Percentiles rank a stretch among this genome's conserved stretches.
These are phyloP conservation scores for Ilex asprella DNA, from an alignment of 257 asterid species.

Conservation along the genomic window DNA sequence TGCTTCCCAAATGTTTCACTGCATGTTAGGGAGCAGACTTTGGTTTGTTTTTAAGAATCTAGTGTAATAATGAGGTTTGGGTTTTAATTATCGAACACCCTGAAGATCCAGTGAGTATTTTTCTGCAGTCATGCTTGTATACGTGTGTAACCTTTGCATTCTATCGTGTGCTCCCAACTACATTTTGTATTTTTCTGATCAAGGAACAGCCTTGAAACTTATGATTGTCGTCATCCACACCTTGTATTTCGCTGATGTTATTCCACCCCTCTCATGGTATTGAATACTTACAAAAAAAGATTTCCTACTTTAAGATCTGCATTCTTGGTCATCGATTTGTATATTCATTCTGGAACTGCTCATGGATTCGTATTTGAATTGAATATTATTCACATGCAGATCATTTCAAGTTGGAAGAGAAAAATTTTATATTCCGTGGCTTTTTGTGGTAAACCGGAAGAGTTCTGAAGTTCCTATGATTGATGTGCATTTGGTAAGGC, in stretches of 20 bases:
- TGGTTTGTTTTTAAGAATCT: conserved; percentile 1
- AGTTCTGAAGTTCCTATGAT: conserved; percentile 93
- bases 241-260: too few relatives aligned
- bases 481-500: conserved; percentile 77
- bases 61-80: conserved; percentile 5
- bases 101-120: not conserved
- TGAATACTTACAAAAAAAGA: too few relatives aligned
- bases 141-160: not conserved
- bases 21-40: not conserved
- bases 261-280: too few relatives aligned
- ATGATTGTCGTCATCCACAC: too few relatives aligned
- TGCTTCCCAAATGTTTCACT: not conserved
- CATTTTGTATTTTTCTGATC: too few relatives aligned
- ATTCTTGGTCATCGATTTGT: not conserved
- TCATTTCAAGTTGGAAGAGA: conserved; percentile 96
- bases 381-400: conserved; percentile 42
- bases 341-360: not conserved
- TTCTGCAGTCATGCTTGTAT: not conserved
- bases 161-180: too few relatives aligned
- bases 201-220: too few relatives aligned
- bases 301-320: not conserved
- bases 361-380: not conserved
- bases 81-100: conserved; percentile 1
- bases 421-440: conserved; percentile 87
- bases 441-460: conserved; percentile 77